Percentiles rank a stretch among this genome's conserved stretches.
Evolutionary conservation across 148 eudicot species (phyloP).

Genomic region (Heliamphora exappendiculata): DNA sequence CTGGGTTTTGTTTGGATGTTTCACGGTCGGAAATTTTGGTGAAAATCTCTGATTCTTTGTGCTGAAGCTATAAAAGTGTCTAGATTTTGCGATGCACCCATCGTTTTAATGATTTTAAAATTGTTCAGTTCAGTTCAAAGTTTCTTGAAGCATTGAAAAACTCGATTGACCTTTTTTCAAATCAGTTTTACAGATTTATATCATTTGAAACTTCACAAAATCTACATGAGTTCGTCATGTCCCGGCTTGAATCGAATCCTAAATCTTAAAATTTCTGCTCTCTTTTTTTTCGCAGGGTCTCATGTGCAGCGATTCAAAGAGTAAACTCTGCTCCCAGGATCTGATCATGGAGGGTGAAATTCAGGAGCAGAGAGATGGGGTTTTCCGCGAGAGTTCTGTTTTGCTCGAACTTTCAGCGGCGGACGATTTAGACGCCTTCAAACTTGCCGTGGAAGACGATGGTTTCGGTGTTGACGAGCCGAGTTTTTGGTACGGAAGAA

Average conservation of each 20-base stretch:
- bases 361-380: constrained; percentile 14
- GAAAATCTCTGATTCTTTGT: background rate
- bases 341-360: constrained; percentile 32
- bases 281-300: constrained; percentile 15
- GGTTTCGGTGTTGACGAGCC: constrained; percentile 33
- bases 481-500: constrained; percentile 68
- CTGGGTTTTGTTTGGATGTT: constrained; percentile 6
- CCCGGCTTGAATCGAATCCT: background rate
- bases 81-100: background rate
- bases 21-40: background rate
- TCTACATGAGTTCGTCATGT: background rate
- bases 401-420: constrained; percentile 74
- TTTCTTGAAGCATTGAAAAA: background rate
- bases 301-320: constrained; percentile 37
- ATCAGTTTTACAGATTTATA: background rate
- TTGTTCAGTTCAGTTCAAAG: background rate
- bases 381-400: constrained; percentile 20
- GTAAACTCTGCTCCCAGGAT: constrained; percentile 16
- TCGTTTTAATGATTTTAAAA: background rate
- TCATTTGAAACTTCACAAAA: background rate
- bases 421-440: constrained; percentile 49
- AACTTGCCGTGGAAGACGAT: constrained; percentile 40
- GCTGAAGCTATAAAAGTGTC: background rate
- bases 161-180: background rate
- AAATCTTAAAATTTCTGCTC: constrained; percentile 5